These are phyloP conservation scores for Conringia planisiliqua DNA, from an alignment of 345 rosid genomes.

Conservation along the genomic window DNA sequence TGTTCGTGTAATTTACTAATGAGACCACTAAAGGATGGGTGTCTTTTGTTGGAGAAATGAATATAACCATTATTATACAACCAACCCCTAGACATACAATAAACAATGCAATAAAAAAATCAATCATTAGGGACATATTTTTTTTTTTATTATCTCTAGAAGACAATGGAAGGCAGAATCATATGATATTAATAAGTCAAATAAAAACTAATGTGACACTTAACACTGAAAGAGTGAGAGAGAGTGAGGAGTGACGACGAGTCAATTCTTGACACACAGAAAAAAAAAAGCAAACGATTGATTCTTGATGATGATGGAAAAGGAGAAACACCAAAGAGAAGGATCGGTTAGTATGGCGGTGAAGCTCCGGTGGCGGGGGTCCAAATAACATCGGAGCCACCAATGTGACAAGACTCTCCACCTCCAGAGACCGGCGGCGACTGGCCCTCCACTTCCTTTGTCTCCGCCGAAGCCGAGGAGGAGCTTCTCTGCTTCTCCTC, in stretches of 20 bases:
- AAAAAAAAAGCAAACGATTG: not conserved
- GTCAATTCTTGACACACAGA: not conserved
- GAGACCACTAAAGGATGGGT: not conserved
- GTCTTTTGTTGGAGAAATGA: not conserved
- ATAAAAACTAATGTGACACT: not conserved
- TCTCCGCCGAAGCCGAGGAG: constrained; percentile 44
- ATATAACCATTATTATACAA: not conserved
- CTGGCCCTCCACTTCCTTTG: constrained; percentile 46
- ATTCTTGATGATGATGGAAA: not conserved
- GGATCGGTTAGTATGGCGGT: constrained; percentile 44
- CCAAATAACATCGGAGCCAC: constrained; percentile 67
- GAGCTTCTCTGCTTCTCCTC: constrained; percentile 45
- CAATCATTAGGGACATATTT: not conserved
- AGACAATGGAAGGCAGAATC: not conserved
- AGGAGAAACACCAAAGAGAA: not conserved
- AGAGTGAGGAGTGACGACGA: not conserved
- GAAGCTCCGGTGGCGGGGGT: constrained; percentile 59
- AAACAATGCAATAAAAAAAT: not conserved
- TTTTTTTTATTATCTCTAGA: not conserved
- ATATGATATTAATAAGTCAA: not conserved
- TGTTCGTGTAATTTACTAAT: too few species aligned
- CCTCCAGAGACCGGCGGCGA: constrained; percentile 55
- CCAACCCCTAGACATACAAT: not conserved
- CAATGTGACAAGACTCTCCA: constrained; percentile 53
- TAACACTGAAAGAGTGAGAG: not conserved